A percentile compares a stretch with the other conserved stretches of the same genome.
Evolutionary conservation across 1,284 basidiomycete species (phyloP).

Genomic region (Porogramme epimiltina): DNA sequence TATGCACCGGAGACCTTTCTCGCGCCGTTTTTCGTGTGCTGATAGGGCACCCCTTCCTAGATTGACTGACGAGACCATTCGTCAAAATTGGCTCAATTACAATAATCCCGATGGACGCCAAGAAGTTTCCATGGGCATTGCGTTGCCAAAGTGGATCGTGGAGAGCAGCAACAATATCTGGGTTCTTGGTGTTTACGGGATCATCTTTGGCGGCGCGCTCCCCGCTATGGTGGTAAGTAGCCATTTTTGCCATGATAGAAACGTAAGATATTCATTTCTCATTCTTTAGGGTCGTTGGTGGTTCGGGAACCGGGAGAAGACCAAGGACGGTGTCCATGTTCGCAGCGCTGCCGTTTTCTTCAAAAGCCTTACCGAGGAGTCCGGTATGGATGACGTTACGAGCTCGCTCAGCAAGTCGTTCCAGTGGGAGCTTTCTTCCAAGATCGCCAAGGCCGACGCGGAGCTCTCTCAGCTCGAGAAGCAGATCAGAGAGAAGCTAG

Average conservation of each 20-base stretch:
- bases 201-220: conserved; percentile 85
- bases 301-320: conserved; percentile 91
- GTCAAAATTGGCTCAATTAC: conserved; percentile 89
- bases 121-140: conserved; percentile 94
- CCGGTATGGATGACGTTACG: conserved; percentile 75
- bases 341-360: conserved; percentile 90
- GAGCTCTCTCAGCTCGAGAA: conserved; percentile 63
- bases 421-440: conserved; percentile 51
- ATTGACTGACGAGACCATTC: conserved; percentile 91
- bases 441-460: conserved; percentile 31
- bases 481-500: conserved; percentile 50
- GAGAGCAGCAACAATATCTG: conserved; percentile 91
- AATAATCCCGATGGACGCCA: conserved; percentile 98
- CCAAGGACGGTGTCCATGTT: conserved; percentile 91
- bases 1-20: too few relatives aligned
- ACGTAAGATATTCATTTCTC: background rate
- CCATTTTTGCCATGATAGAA: conserved; percentile 5
- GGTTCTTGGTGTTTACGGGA: conserved; percentile 87
- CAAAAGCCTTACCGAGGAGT: conserved; percentile 83
- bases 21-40: background rate
- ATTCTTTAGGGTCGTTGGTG: conserved; percentile 86
- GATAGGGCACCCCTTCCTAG: conserved; percentile 37
- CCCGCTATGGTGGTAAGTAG: conserved; percentile 80
- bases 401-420: conserved; percentile 76
- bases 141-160: conserved; percentile 93